phyloP scores from a whole-genome alignment of 148 eudicot species.

The Beta vulgaris region DNA sequence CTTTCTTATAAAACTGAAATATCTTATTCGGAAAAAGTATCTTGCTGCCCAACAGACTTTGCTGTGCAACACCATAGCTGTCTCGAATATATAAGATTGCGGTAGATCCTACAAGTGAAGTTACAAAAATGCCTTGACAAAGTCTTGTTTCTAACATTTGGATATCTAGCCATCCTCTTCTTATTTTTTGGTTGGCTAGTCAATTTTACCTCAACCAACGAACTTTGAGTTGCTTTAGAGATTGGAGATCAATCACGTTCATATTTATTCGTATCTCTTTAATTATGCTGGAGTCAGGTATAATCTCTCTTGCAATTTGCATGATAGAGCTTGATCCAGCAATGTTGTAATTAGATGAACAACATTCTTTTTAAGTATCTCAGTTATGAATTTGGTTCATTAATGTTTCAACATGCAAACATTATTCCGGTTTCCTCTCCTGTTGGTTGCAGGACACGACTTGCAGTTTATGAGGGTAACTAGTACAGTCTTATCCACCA shows the following conservation, averaged over 20 bases:
- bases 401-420: not conserved
- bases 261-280: not conserved
- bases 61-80: no score
- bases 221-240: not conserved
- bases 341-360: not conserved
- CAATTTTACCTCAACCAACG: not conserved
- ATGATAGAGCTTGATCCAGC: not conserved
- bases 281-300: not conserved
- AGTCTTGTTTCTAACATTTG: no score
- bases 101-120: no score
- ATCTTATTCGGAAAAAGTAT: no score
- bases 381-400: not conserved
- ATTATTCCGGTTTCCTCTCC: not conserved
- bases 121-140: no score
- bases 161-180: no score
- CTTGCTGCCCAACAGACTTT: no score
- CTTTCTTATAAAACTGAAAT: no score
- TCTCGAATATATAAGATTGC: no score
- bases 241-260: not conserved
- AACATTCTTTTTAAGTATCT: not conserved
- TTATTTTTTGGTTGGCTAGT: no score
- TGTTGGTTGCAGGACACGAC: slow-evolving; percentile 18
- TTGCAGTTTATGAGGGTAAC: slow-evolving; percentile 17
- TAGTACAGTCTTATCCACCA: not conserved
- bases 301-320: not conserved